These are phyloP conservation scores for Sporothrix variecibatus DNA, from an alignment of 2,329 filamentous ascomycete species.

Conservation along the genomic window DNA sequence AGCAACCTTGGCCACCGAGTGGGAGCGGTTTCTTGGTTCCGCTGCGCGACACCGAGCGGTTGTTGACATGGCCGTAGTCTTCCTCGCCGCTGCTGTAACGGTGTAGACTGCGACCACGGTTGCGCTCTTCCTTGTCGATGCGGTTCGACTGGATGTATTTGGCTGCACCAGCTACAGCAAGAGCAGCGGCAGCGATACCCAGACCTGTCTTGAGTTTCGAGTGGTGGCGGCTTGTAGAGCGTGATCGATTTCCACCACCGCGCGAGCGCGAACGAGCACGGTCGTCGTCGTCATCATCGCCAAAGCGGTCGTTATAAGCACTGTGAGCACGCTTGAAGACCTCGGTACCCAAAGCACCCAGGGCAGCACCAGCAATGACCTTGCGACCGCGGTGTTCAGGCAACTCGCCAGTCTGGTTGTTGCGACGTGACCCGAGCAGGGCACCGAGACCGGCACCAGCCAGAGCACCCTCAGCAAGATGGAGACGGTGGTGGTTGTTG, in stretches of 20 bases:
- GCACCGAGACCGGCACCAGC: constrained; percentile 64
- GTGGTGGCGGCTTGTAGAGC: constrained; percentile 43
- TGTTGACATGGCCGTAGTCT: constrained; percentile 35
- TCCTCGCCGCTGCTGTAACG: constrained; percentile 45
- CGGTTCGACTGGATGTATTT: constrained; percentile 65
- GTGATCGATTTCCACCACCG: constrained; percentile 41
- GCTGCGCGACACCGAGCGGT: constrained; percentile 44
- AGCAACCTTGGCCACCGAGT: constrained; percentile 58
- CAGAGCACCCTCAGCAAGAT: constrained; percentile 65
- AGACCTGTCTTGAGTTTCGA: constrained; percentile 61
- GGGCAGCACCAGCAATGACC: constrained; percentile 61
- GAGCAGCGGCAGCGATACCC: constrained; percentile 63
- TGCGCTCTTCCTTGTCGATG: constrained; percentile 59
- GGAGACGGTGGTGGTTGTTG: constrained; percentile 54
- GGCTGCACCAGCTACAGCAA: constrained; percentile 65
- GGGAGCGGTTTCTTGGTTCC: constrained; percentile 46
- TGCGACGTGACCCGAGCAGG: constrained; percentile 57
- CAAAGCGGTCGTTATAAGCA: constrained; percentile 58
- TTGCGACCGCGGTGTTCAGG: constrained; percentile 58
- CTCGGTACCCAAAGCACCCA: constrained; percentile 65
- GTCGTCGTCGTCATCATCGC: constrained; percentile 40
- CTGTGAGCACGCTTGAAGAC: constrained; percentile 61
- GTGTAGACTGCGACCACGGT: constrained; percentile 57
- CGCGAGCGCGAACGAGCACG: constrained; percentile 11
- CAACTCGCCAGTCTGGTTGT: constrained; percentile 52